Percentiles rank a stretch among this genome's conserved stretches.
These are phyloP conservation scores for Wolfiporia cocos DNA, from an alignment of 1,284 basidiomycete species.

Conservation along the genomic window DNA sequence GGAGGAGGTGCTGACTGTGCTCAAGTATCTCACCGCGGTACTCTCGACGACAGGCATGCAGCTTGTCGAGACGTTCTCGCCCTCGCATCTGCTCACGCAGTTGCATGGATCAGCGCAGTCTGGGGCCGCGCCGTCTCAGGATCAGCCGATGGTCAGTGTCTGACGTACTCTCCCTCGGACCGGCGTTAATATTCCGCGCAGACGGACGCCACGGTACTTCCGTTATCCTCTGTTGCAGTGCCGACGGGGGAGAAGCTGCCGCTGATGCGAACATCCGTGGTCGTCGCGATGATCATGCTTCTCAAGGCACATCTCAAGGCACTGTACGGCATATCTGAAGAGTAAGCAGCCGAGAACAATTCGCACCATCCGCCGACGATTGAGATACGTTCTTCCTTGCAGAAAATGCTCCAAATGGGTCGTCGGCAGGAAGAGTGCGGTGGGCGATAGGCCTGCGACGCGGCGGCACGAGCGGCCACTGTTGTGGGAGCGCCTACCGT, in stretches of 20 bases:
- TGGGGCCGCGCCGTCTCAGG: background rate
- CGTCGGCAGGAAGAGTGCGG: conserved; percentile 77
- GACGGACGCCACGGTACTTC: too few relatives aligned
- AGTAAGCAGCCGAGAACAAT: conserved; percentile 52
- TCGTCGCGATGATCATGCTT: conserved; percentile 77
- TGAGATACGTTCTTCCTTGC: too few relatives aligned
- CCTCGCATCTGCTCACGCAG: conserved; percentile 60
- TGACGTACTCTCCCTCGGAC: too few relatives aligned
- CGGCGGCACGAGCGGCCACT: conserved; percentile 58
- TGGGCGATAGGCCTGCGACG: conserved; percentile 76
- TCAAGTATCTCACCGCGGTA: conserved; percentile 75
- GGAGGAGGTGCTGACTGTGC: conserved; percentile 86
- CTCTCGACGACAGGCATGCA: conserved; percentile 86
- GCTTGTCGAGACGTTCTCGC: conserved; percentile 62
- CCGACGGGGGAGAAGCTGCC: conserved; percentile 30
- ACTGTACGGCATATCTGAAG: conserved; percentile 81
- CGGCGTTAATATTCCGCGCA: too few relatives aligned
- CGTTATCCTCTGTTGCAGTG: too few relatives aligned
- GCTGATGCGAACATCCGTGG: conserved; percentile 59
- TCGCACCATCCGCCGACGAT: too few relatives aligned
- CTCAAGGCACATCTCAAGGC: conserved; percentile 80
- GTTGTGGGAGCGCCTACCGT: conserved; percentile 68
- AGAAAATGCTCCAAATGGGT: conserved; percentile 88
- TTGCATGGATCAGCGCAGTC: conserved; percentile 32
- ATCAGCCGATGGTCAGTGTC: too few relatives aligned